phyloP scores from a whole-genome alignment of 2,329 filamentous ascomycete species.

The Zymoseptoria ardabiliae region DNA sequence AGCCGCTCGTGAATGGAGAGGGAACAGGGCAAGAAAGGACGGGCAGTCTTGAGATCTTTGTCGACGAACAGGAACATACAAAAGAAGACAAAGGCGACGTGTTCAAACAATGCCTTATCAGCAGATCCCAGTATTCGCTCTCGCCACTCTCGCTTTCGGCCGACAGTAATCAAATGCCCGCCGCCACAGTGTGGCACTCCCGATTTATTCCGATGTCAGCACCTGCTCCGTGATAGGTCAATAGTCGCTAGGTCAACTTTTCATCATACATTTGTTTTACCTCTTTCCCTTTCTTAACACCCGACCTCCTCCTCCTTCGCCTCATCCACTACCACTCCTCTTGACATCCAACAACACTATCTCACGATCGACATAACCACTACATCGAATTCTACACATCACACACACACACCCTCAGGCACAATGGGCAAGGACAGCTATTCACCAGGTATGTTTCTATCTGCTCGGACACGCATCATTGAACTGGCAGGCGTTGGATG shows the following conservation, averaged over 20 bases:
- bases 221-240: background rate
- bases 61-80: background rate
- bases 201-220: background rate
- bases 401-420: constrained; percentile 14
- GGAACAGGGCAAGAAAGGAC: too few relatives aligned
- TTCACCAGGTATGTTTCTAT: constrained; percentile 28
- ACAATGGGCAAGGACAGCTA: constrained; percentile 35
- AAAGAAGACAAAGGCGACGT: too few relatives aligned
- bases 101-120: background rate
- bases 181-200: background rate
- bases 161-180: background rate
- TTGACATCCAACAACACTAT: background rate
- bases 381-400: background rate
- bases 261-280: background rate
- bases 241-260: background rate
- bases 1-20: background rate
- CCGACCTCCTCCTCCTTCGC: background rate
- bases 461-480: constrained; percentile 2
- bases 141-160: background rate
- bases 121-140: background rate
- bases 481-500: background rate
- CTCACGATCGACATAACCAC: background rate
- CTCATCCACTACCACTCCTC: background rate
- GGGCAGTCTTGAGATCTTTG: too few relatives aligned
- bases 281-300: background rate